Evolutionary conservation across 1,139 yeast species (phyloP).

Genomic region (Taphrina confusa): DNA sequence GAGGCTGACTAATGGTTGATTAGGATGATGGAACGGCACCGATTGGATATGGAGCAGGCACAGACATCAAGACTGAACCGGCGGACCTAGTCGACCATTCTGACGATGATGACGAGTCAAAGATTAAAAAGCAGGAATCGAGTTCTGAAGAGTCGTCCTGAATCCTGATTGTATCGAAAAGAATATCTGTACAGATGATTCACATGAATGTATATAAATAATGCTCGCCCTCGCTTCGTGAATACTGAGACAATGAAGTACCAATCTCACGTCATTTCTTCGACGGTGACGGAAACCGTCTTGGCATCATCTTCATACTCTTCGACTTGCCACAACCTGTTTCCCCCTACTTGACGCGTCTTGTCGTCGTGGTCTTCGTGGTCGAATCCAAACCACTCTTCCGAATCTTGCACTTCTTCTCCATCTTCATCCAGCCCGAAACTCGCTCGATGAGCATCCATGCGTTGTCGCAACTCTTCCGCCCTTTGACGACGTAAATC

Average conservation of each 20-base stretch:
- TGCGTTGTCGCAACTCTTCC: constrained; percentile 62
- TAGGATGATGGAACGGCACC: constrained; percentile 23
- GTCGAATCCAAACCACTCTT: constrained; percentile 47
- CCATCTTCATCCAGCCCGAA: constrained; percentile 40
- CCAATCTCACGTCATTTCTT: constrained; percentile 19
- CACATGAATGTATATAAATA: no score
- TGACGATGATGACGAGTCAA: background rate
- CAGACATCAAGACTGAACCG: constrained; percentile 3
- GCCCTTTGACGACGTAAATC: constrained; percentile 66
- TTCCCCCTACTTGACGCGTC: background rate
- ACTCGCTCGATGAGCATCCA: constrained; percentile 55
- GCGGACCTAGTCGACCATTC: background rate
- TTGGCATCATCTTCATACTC: constrained; percentile 37
- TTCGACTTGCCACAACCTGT: constrained; percentile 11
- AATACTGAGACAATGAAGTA: no score
- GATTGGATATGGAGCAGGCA: constrained; percentile 13
- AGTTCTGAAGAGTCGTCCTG: background rate
- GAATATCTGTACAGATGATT: no score
- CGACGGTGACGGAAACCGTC: constrained; percentile 32
- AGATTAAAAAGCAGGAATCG: constrained; percentile 1
- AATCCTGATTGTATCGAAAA: background rate
- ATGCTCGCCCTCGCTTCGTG: no score
- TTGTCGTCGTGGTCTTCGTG: constrained; percentile 39
- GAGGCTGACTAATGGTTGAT: background rate
- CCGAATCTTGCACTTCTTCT: constrained; percentile 40